Conservation (phyloP, 306 rosid species). For the Chamaecrista fasciculata region DNA sequence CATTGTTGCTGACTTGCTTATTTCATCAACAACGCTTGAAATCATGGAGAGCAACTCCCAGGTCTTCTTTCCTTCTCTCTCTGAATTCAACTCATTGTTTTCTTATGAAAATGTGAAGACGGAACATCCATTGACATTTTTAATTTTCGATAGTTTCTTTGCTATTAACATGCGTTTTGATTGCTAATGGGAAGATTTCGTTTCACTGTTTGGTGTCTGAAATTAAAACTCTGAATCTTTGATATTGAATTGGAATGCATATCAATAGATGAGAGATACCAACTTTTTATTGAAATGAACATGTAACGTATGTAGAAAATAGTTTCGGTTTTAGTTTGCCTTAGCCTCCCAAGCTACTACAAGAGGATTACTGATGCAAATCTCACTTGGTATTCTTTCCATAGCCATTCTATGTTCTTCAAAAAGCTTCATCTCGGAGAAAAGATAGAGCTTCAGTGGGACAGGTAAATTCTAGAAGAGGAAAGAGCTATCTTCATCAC, state of each 20-base stretch:
- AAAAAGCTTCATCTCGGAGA: conserved; percentile 51
- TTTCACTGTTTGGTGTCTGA: too few relatives aligned
- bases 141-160: too few relatives aligned
- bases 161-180: neutral
- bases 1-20: neutral
- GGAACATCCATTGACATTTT: too few relatives aligned
- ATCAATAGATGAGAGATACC: too few relatives aligned
- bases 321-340: neutral
- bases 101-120: too few relatives aligned
- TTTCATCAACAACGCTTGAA: conserved; percentile 14
- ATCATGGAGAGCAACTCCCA: conserved; percentile 31
- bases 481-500: conserved; percentile 45
- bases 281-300: too few relatives aligned
- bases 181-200: neutral
- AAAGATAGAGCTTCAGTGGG: conserved; percentile 40
- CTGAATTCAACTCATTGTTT: too few relatives aligned
- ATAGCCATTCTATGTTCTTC: conserved; percentile 78
- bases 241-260: too few relatives aligned
- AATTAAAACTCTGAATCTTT: too few relatives aligned
- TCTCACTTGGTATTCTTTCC: conserved; percentile 16
- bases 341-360: conserved; percentile 6
- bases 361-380: conserved; percentile 13
- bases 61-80: conserved; percentile 17
- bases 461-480: conserved; percentile 42
- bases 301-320: neutral